These are phyloP conservation scores for Leccinum angustisporum DNA, from an alignment of 1,284 basidiomycete genomes.

Conservation along the genomic window DNA sequence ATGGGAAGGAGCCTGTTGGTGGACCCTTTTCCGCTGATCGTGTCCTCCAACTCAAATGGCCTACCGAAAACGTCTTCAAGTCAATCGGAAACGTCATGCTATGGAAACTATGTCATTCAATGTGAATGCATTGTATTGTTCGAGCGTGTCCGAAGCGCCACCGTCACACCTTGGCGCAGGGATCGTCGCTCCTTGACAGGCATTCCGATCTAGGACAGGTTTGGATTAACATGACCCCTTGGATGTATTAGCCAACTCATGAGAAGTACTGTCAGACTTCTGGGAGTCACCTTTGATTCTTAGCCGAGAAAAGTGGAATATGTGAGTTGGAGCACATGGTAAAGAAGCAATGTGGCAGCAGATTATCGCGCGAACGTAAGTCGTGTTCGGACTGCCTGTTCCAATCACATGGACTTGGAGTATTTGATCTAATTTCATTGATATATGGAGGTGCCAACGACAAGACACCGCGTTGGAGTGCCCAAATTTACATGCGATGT, in stretches of 20 bases:
- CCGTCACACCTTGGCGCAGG: background rate
- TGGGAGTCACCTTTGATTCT: background rate
- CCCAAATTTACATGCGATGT: background rate
- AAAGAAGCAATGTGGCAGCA: background rate
- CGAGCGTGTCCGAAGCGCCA: background rate
- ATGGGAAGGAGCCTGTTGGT: background rate
- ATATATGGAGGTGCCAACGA: background rate
- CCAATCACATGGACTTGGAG: background rate
- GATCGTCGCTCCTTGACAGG: background rate
- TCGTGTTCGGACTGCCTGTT: background rate
- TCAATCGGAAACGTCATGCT: background rate
- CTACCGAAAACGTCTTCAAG: background rate
- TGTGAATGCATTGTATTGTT: background rate
- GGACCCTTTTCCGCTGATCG: background rate
- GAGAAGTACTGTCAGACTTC: background rate
- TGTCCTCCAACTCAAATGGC: background rate
- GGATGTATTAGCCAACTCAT: background rate
- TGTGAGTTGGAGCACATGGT: background rate
- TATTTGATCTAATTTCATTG: slow-evolving; percentile 1
- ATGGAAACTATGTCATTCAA: background rate
- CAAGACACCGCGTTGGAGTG: background rate
- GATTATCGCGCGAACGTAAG: background rate
- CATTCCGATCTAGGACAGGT: slow-evolving; percentile 7
- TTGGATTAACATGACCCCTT: background rate
- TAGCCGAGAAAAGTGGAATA: slow-evolving; percentile 1